Base-by-base conservation (phyloP, 768 basidiomycete species). In the Paxillus rubicundulus region DNA sequence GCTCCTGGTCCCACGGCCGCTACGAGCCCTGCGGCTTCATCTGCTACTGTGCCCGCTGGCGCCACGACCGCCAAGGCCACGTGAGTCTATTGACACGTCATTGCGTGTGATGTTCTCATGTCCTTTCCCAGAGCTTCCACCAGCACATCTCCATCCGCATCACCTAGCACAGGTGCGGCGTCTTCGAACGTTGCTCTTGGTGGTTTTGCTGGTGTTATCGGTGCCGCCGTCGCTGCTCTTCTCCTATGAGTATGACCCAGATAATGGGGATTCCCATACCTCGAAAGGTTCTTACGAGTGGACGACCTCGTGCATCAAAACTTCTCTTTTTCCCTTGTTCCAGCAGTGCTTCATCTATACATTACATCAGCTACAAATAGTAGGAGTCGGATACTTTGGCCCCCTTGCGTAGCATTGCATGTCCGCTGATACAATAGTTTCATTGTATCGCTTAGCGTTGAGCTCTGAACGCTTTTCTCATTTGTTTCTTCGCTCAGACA, bases 141-240 rank as follows among this genome's bases (percentile, higher is more conserved):
- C 6, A 45, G 59, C 18, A 50, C 66, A 8, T 4, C 64, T 41
- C 59, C 74, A 20, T 64, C 72, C 14, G 57, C 67, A 13, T 57
- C 73, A 20, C 51, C 67, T 7, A 39, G 27, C 30, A 69, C 62
- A 9, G 64, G 70, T 41, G 64, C 71, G 12, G 81, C 80, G 28
- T 65, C 75, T 42, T 70, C 71, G 47, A 76, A 76, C 14, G 50
- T 68, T 44, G 61, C 78, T 44, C 77, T 72, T 32, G 73, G 78
- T 45, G 77, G 74, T 38, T 55, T 73, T 42, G 71, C 77, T 40
- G 83, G 74, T 47, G 32, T 64, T 12, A 50, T 55, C 42, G 69
- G 67, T 42, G 75, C 63, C 5, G 67, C 63, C n/a, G 54, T 72
- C 30, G 75, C 64, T 48, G 77, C 70, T 40, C 51, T 78, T 49